Conservation (phyloP, 371 early-diverging fungal genomes). For the Circinella minor region DNA sequence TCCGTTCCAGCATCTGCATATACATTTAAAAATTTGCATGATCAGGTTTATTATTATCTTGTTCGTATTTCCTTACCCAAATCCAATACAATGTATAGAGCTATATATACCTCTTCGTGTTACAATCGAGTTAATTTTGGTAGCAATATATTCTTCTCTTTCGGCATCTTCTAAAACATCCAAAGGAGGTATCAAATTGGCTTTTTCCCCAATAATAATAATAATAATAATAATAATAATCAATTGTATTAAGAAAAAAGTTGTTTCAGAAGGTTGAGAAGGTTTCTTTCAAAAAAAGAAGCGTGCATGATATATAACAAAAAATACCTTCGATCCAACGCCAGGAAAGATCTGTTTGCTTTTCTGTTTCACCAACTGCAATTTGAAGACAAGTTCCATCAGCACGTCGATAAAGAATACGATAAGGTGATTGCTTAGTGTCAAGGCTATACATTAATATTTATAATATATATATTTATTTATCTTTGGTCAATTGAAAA, state of each 20-base stretch:
- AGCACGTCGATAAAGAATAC: constrained; percentile 77
- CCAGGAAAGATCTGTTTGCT: constrained; percentile 87
- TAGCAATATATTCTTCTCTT: constrained; percentile 82
- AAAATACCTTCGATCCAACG: constrained; percentile 83
- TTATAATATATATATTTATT: neutral
- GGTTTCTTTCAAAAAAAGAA: too few relatives aligned
- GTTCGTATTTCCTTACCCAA: too few relatives aligned
- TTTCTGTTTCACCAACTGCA: constrained; percentile 80
- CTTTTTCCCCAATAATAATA: neutral
- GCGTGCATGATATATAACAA: neutral
- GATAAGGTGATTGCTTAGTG: constrained; percentile 92
- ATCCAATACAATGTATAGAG: too few relatives aligned
- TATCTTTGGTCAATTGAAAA: neutral
- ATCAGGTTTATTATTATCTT: too few relatives aligned
- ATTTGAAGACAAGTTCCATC: constrained; percentile 61
- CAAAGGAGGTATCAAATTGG: constrained; percentile 37
- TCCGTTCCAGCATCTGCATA: constrained; percentile 70
- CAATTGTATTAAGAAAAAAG: too few relatives aligned
- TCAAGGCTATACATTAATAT: constrained; percentile 64
- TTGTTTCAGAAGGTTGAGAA: too few relatives aligned
- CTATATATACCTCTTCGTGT: constrained; percentile 67
- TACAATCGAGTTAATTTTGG: constrained; percentile 89
- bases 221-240: constrained; percentile 6
- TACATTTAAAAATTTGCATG: neutral
- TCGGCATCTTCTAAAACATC: constrained; percentile 80